phyloP scores from a whole-genome alignment of 768 basidiomycete genomes.

The Kwoniella pini region DNA sequence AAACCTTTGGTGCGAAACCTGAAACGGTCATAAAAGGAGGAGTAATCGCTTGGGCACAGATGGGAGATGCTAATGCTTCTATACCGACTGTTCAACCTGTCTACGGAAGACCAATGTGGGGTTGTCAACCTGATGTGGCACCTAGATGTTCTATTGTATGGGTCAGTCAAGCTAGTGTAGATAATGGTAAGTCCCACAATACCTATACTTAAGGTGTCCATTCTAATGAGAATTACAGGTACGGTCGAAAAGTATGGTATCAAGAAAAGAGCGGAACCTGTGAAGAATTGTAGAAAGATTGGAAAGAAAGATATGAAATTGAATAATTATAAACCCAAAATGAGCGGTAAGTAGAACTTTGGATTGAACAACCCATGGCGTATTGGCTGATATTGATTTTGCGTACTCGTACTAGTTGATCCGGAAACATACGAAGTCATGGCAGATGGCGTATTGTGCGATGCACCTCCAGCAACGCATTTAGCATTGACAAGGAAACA shows the following conservation, averaged over 20 bases:
- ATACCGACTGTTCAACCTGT: conserved; percentile 94
- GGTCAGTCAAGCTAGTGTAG: conserved; percentile 73
- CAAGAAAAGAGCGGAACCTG: conserved; percentile 71
- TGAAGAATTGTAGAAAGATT: conserved; percentile 71
- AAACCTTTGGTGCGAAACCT: conserved; percentile 87
- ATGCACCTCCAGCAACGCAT: conserved; percentile 70
- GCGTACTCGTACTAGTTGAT: conserved; percentile 62
- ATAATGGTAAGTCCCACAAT: conserved; percentile 52
- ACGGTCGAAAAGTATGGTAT: conserved; percentile 68
- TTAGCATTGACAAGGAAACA: conserved; percentile 72
- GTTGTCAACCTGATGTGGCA: conserved; percentile 70
- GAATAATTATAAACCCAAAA: conserved; percentile 77
- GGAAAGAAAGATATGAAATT: conserved; percentile 91
- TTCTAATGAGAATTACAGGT: conserved; percentile 55
- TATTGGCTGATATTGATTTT: neutral
- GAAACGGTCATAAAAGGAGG: conserved; percentile 95
- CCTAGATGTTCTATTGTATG: conserved; percentile 83
- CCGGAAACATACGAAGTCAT: conserved; percentile 86
- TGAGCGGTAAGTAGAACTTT: conserved; percentile 57
- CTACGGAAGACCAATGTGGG: conserved; percentile 92
- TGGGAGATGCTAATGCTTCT: conserved; percentile 96
- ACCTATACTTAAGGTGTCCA: neutral
- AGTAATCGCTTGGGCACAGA: conserved; percentile 86
- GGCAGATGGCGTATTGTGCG: conserved; percentile 75
- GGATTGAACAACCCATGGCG: neutral